These are phyloP conservation scores for Scorias spongiosa DNA, from an alignment of 2,329 filamentous ascomycete species.

Conservation along the genomic window DNA sequence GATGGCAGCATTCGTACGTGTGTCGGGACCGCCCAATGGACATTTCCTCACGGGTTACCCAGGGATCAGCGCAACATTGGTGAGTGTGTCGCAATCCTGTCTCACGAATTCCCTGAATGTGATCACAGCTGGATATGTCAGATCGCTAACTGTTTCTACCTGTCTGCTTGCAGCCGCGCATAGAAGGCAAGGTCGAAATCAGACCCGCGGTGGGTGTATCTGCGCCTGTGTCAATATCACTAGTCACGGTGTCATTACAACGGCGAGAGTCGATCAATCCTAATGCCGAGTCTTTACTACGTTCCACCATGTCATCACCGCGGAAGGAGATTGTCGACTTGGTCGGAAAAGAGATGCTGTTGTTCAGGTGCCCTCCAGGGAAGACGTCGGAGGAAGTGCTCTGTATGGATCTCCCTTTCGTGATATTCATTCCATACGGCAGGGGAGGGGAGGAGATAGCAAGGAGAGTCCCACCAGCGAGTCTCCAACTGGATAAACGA, in stretches of 20 bases:
- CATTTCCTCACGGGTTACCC: constrained; percentile 95
- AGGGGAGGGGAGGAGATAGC: constrained; percentile 81
- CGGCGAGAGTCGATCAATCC: constrained; percentile 93
- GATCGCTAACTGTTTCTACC: constrained; percentile 1
- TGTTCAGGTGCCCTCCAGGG: constrained; percentile 74
- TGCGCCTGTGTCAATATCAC: constrained; percentile 76
- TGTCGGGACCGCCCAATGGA: constrained; percentile 93
- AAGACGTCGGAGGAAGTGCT: constrained; percentile 79
- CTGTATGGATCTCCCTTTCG: constrained; percentile 92
- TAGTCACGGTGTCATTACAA: constrained; percentile 87
- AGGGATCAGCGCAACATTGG: constrained; percentile 91
- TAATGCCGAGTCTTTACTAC: constrained; percentile 82
- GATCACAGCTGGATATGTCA: no score
- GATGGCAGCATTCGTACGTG: constrained; percentile 69
- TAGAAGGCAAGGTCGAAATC: constrained; percentile 96
- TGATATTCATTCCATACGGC: constrained; percentile 92
- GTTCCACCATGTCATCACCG: constrained; percentile 70
- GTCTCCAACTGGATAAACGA: constrained; percentile 73
- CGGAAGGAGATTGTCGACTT: constrained; percentile 83
- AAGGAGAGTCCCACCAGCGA: constrained; percentile 79
- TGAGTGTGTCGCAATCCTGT: constrained; percentile 35
- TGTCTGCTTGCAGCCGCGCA: constrained; percentile 53
- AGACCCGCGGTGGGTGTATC: constrained; percentile 72
- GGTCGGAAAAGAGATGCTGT: constrained; percentile 85
- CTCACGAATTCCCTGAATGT: not conserved